These are phyloP conservation scores for Coemansia reversa DNA, from an alignment of 192 early-diverging fungal genomes.

Conservation along the genomic window DNA sequence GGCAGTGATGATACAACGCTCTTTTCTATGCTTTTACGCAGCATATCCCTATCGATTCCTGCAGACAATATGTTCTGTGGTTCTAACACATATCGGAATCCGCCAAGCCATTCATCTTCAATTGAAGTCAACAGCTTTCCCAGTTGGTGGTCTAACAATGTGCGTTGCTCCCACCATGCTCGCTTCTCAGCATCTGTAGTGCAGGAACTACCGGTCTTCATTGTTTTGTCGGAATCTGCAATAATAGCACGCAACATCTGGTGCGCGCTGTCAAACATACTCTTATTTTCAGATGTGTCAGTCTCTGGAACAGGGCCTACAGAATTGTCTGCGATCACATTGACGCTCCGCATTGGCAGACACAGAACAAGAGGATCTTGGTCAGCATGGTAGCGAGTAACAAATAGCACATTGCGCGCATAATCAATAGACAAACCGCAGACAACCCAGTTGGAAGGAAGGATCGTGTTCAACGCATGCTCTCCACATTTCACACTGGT, in stretches of 20 bases:
- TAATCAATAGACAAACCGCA: constrained; percentile 77
- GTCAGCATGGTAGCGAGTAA: constrained; percentile 60
- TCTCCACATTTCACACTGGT: neutral
- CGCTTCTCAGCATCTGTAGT: constrained; percentile 63
- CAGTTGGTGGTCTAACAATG: constrained; percentile 69
- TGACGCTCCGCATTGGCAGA: constrained; percentile 68
- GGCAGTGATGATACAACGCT: constrained; percentile 16
- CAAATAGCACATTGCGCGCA: constrained; percentile 63
- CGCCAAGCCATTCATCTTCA: constrained; percentile 84
- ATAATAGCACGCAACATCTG: constrained; percentile 64
- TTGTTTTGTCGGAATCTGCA: constrained; percentile 65
- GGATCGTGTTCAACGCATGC: constrained; percentile 46
- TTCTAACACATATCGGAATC: constrained; percentile 58
- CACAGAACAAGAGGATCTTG: constrained; percentile 62
- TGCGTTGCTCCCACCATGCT: constrained; percentile 80
- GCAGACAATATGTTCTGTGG: constrained; percentile 10
- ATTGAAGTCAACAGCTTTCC: constrained; percentile 62
- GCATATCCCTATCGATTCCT: neutral
- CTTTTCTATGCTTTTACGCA: constrained; percentile 18
- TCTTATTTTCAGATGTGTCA: neutral
- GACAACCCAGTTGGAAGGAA: constrained; percentile 73
- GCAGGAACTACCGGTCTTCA: constrained; percentile 54
- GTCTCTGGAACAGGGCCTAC: neutral
- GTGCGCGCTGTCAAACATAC: constrained; percentile 56
- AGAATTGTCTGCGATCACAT: constrained; percentile 18